A percentile compares a stretch with the other conserved stretches of the same genome.
Conservation (phyloP, 2,329 filamentous ascomycete species). For the Didymella sp. region DNA sequence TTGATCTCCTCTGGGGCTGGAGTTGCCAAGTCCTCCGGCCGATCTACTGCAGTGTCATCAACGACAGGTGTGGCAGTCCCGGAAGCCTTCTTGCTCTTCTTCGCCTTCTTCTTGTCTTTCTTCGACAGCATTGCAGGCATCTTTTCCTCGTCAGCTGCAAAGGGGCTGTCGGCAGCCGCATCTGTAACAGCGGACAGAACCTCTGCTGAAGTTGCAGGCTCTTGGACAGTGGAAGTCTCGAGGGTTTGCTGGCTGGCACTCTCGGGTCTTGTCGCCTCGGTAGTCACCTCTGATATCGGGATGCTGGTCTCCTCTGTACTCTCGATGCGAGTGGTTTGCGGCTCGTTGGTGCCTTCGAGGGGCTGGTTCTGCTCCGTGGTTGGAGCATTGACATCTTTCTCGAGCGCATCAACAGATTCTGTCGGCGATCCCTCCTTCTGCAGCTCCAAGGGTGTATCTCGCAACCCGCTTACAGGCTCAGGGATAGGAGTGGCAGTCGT, state of each 20-base stretch:
- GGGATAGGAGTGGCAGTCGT: neutral
- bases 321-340: constrained; percentile 18
- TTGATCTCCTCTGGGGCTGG: neutral
- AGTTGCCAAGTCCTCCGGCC: neutral
- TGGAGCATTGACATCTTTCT: neutral
- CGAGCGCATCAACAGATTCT: neutral
- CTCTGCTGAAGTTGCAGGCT: neutral
- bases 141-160: constrained; percentile 1
- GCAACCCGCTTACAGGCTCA: neutral
- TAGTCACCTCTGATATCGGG: neutral
- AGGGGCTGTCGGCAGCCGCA: neutral
- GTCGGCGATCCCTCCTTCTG: neutral
- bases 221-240: neutral
- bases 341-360: constrained; percentile 19
- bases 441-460: neutral
- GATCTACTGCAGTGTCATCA: constrained; percentile 13
- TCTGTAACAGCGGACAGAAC: neutral
- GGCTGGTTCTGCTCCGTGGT: neutral
- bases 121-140: constrained; percentile 22
- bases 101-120: constrained; percentile 42
- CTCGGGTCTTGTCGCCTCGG: constrained; percentile 7
- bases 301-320: constrained; percentile 19
- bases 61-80: constrained; percentile 21
- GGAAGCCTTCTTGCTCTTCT: constrained; percentile 36
- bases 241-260: neutral